Conservation (phyloP, 2,329 filamentous ascomycete species). For the Ophiostoma ips region DNA sequence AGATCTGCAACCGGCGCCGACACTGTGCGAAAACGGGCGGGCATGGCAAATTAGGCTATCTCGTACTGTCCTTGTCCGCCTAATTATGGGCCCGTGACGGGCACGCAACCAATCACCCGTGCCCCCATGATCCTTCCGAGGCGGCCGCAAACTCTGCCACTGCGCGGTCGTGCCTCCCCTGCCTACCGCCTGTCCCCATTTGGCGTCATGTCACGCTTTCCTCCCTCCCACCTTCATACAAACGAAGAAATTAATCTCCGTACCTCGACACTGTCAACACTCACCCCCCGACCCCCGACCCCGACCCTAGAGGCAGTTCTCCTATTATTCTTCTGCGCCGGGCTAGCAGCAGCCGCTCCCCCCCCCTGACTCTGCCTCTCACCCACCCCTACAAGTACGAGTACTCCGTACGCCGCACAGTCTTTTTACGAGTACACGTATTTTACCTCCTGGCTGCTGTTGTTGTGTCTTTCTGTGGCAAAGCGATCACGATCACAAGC, state of each 20-base stretch:
- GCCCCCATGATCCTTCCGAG: conserved; percentile 9
- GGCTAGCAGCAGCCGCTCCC: no score
- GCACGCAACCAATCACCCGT: conserved; percentile 18
- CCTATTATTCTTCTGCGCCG: not conserved
- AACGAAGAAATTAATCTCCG: conserved; percentile 1
- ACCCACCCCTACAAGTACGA: not conserved
- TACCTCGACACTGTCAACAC: not conserved
- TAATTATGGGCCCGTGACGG: not conserved
- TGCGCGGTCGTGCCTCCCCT: not conserved
- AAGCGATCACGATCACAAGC: conserved; percentile 7
- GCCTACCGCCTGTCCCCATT: not conserved
- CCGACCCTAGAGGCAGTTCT: not conserved
- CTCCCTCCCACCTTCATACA: conserved; percentile 1
- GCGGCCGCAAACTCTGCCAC: conserved; percentile 6
- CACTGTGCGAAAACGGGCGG: no score
- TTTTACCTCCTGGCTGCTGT: not conserved
- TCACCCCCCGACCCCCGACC: not conserved
- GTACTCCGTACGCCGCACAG: not conserved
- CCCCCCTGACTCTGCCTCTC: not conserved
- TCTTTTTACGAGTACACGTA: no score
- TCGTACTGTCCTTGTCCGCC: not conserved
- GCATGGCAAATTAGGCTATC: not conserved
- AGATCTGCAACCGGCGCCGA: not conserved
- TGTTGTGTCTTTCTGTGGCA: not conserved
- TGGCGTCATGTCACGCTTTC: conserved; percentile 8